Evolutionary conservation across 2,329 filamentous ascomycete genomes (phyloP).

Genomic region (Corynespora cassiicola): DNA sequence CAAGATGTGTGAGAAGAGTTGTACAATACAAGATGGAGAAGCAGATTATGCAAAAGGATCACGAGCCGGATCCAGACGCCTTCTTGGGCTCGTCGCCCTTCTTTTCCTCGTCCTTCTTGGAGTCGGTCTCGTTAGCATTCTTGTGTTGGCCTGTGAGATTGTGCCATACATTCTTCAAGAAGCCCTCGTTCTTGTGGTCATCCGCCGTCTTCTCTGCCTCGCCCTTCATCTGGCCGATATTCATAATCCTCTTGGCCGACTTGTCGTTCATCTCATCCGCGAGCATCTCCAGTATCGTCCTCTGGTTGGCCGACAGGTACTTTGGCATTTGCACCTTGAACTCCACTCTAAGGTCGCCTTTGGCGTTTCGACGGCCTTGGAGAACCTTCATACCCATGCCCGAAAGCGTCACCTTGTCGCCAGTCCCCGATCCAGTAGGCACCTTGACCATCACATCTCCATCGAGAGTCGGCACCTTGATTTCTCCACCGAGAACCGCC

Average conservation of each 20-base stretch:
- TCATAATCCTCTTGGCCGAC: conserved; percentile 91
- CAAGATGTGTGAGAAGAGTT: conserved; percentile 20
- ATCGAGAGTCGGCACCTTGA: conserved; percentile 87
- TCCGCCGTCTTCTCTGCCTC: conserved; percentile 20
- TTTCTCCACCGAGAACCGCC: conserved; percentile 88
- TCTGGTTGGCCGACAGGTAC: conserved; percentile 88
- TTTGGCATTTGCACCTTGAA: conserved; percentile 97
- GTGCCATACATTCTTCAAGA: conserved; percentile 93
- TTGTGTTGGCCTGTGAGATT: conserved; percentile 78
- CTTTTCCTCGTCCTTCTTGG: conserved; percentile 39
- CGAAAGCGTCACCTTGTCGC: conserved; percentile 85
- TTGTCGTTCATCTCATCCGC: conserved; percentile 96
- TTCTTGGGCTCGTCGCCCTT: conserved; percentile 31
- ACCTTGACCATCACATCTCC: conserved; percentile 91
- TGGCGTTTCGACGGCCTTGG: conserved; percentile 65
- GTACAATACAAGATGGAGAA: conserved; percentile 17
- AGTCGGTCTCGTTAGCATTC: conserved; percentile 24
- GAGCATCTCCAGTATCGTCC: conserved; percentile 92
- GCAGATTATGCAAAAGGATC: conserved; percentile 1
- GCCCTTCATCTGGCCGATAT: conserved; percentile 63
- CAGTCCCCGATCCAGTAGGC: conserved; percentile 87
- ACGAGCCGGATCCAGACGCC: conserved; percentile 41
- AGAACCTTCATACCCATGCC: conserved; percentile 96
- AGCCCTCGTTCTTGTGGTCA: conserved; percentile 80
- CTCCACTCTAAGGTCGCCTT: conserved; percentile 88